Conservation (phyloP, 2,329 filamentous ascomycete species). For the Fusarium tanahbumbuense region DNA sequence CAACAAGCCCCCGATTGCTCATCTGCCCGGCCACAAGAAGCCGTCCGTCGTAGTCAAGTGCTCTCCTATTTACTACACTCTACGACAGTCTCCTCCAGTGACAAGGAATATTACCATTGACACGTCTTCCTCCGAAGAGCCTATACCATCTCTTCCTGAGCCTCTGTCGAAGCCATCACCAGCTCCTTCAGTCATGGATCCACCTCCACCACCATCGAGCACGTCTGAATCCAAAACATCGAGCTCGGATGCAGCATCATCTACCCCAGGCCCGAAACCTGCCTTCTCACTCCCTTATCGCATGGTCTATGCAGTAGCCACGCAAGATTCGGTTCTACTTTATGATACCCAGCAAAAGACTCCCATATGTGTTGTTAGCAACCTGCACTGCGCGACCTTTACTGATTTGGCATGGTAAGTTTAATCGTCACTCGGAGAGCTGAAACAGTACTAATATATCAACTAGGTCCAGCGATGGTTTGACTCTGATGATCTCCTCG, state of each 20-base stretch:
- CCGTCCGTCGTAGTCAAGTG: constrained; percentile 96
- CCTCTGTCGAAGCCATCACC: constrained; percentile 74
- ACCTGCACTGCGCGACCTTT: constrained; percentile 96
- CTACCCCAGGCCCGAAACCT: constrained; percentile 70
- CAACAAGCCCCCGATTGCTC: constrained; percentile 94
- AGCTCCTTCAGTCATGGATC: constrained; percentile 78
- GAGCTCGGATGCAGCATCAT: constrained; percentile 56
- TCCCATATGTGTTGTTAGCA: constrained; percentile 93
- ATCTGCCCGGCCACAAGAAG: constrained; percentile 97
- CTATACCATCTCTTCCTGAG: constrained; percentile 86
- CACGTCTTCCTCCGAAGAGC: constrained; percentile 87
- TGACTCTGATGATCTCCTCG: constrained; percentile 87
- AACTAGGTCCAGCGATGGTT: constrained; percentile 62
- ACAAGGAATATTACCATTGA: constrained; percentile 96
- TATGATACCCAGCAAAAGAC: constrained; percentile 98
- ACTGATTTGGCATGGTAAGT: constrained; percentile 93
- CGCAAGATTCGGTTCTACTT: constrained; percentile 91
- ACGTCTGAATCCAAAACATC: constrained; percentile 65
- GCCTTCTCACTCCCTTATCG: constrained; percentile 90
- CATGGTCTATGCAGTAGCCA: constrained; percentile 96
- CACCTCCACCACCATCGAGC: constrained; percentile 72
- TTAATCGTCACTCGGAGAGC: neutral
- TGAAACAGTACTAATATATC: constrained; percentile 46
- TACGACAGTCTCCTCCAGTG: constrained; percentile 73
- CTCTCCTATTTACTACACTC: constrained; percentile 87